Evolutionary conservation across 768 basidiomycete species (phyloP), one percentile per base, ranked within the genome.

Genomic region (Auriscalpium vulgare): DNA sequence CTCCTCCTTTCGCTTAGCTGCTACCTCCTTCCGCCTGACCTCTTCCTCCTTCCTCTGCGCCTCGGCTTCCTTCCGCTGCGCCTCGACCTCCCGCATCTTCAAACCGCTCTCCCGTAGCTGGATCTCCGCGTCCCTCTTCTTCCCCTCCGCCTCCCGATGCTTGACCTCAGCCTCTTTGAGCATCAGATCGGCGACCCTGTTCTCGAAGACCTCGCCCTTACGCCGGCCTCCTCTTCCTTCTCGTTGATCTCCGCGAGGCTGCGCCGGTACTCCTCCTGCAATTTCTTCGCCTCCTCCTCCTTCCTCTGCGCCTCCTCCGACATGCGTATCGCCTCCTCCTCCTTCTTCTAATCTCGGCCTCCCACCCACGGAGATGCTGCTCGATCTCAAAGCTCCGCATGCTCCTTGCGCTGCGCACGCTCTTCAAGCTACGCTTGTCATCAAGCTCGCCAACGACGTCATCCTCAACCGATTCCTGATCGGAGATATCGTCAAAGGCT

Each of bases 81-180:
- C 50, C 50, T 63, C 63, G 54, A 65, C 59, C 49, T 58, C 60
- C 45, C 48, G 50, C 38, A 54, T 50, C 58, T 54, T 57, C 50
- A 34, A 29, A 16, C 74, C 75, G 19, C 70, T 72, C 17, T 67
- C 73, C 52, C 60, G 71, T 62, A 53, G 66, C 60, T 59, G 65
- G 44, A 68, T 50, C 10, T 68, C 67, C 46, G 67, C 67, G 48
- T 71, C 70, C 35, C 51, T 57, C 51, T 37, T 51, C 51, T 50
- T 51, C 43, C 56, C 46, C 38, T 56, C 58, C 8, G 36, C 55
- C 56, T 56, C 58, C 37, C 21, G 36, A 19, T 21, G 8, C 51
- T 45, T 55, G 16, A 56, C 57, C 55, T 59, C 63, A 5, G 47
- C 54, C 61, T 61, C 63, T 23, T 50, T 57, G 21, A 35, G 53